phyloP scores from a whole-genome alignment of 805 yeast species.

The Candida ortonii region DNA sequence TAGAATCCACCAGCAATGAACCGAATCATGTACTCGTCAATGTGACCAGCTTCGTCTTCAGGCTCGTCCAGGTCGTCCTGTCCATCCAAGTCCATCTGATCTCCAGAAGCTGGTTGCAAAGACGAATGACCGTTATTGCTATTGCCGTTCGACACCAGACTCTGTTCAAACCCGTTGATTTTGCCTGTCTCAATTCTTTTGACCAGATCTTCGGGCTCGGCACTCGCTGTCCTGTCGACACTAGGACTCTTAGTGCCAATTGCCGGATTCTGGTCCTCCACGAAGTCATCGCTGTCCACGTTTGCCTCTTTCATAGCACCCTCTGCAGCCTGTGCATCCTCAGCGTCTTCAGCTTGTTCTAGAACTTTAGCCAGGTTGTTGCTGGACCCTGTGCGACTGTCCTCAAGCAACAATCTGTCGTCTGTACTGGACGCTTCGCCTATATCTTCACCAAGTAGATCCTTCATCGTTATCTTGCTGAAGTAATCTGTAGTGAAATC shows the following conservation, averaged over 20 bases:
- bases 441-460: slow-evolving; percentile 66
- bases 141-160: slow-evolving; percentile 6
- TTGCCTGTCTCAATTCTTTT: slow-evolving; percentile 18
- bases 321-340: slow-evolving; percentile 83
- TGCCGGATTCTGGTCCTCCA: slow-evolving; percentile 40
- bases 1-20: slow-evolving; percentile 82
- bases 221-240: slow-evolving; percentile 25
- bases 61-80: slow-evolving; percentile 41
- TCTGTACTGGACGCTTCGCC: slow-evolving; percentile 27
- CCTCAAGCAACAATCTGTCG: slow-evolving; percentile 18
- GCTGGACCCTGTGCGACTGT: slow-evolving; percentile 9
- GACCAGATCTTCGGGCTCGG: slow-evolving; percentile 29
- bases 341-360: slow-evolving; percentile 95
- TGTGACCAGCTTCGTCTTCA: slow-evolving; percentile 70
- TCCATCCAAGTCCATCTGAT: slow-evolving; percentile 29
- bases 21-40: slow-evolving; percentile 95
- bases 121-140: slow-evolving; percentile 8
- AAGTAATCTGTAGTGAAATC: slow-evolving; percentile 97
- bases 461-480: slow-evolving; percentile 80
- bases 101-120: slow-evolving; percentile 19
- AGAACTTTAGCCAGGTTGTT: slow-evolving; percentile 44
- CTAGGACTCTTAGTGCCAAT: slow-evolving; percentile 25
- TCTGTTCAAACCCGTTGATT: slow-evolving; percentile 8
- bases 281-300: slow-evolving; percentile 83
- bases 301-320: slow-evolving; percentile 84